Evolutionary conservation across 306 rosid species (phyloP).

Genomic region (Lupinus albus): DNA sequence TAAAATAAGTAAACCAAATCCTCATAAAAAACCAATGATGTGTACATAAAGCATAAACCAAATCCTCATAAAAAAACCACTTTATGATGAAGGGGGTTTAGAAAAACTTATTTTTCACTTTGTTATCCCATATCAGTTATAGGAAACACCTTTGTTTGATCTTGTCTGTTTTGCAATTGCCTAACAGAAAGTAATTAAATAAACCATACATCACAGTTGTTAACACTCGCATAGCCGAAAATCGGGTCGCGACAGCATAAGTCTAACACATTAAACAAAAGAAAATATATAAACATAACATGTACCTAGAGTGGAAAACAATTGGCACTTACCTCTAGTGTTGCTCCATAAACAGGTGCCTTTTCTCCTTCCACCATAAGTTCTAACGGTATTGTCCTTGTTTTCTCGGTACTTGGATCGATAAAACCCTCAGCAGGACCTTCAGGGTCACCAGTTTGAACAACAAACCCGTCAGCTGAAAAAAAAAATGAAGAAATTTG

Average conservation of each 20-base stretch:
- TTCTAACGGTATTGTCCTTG: constrained; percentile 82
- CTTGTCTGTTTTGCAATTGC: not conserved
- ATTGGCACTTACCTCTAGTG: constrained; percentile 74
- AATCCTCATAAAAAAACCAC: too few relatives aligned
- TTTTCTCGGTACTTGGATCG: constrained; percentile 94
- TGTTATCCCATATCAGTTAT: not conserved
- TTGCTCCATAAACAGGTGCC: constrained; percentile 84
- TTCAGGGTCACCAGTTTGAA: constrained; percentile 98
- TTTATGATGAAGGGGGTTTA: not conserved
- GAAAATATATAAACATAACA: constrained; percentile 21
- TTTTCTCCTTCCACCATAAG: constrained; percentile 77
- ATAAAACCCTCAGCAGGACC: constrained; percentile 99
- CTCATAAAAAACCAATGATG: not conserved
- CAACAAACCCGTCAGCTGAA: constrained; percentile 95
- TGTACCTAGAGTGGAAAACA: constrained; percentile 12
- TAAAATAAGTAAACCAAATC: not conserved
- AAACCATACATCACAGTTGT: not conserved
- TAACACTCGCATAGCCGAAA: too few relatives aligned
- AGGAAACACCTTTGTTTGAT: not conserved
- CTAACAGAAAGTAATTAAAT: not conserved
- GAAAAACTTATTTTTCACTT: not conserved
- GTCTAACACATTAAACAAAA: constrained; percentile 10
- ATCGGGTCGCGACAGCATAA: too few relatives aligned
- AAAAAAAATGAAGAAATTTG: constrained; percentile 20
- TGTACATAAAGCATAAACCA: too few relatives aligned